Base-by-base conservation (phyloP, 2,329 filamentous ascomycete species). In the Waltergamsia citrina region DNA sequence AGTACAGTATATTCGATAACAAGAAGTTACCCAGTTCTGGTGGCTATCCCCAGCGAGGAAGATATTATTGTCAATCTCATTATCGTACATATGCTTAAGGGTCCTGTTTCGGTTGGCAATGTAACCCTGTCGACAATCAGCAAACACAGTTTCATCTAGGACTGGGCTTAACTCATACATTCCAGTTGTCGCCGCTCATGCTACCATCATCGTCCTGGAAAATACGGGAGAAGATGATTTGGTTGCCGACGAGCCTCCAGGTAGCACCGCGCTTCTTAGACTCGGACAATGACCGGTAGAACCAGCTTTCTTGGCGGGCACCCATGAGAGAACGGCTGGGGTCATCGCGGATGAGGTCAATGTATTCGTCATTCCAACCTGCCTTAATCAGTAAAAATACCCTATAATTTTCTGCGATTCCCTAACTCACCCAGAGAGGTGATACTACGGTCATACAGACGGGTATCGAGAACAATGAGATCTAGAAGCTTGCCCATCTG, bases 31-130 rank as follows among this genome's bases (percentile, higher is more conserved):
- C 74, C 80, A 85, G 32, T 72, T 75, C 16, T 70, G 69, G 48
- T 86, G 82, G 25, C 66, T 72, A 49, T 86, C 81, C 10, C 82
- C 82, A 0, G 80, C 69, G 17, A 87, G 68, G 46, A 86, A 74
- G 44, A 86, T 72, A 48, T 79, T 85, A 60, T 87, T 85, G 36
- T 62, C 62, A 43, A 86, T 85, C 15, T 76, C 65, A 52, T 84
- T 74, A 35, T 75, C 63, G 45, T 79, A 81, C 7, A 86, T 57
- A 35, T 75, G 71, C 45, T 75, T 58, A 9, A 85, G 60, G 0
- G 82, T 86, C 23, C 81, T 68, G 59, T 86, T 85, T 32, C 76
- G 67, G 53, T 85, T 85, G 9, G 78, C 67, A 35, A 70, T 58
- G 47, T 86, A 86, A 2, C 80, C 81, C 54, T 60, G 9, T 14